A percentile compares a stretch with the other conserved stretches of the same genome.
phyloP scores from a whole-genome alignment of 2,329 filamentous ascomycete species.

The Trichoderma pleuroti region DNA sequence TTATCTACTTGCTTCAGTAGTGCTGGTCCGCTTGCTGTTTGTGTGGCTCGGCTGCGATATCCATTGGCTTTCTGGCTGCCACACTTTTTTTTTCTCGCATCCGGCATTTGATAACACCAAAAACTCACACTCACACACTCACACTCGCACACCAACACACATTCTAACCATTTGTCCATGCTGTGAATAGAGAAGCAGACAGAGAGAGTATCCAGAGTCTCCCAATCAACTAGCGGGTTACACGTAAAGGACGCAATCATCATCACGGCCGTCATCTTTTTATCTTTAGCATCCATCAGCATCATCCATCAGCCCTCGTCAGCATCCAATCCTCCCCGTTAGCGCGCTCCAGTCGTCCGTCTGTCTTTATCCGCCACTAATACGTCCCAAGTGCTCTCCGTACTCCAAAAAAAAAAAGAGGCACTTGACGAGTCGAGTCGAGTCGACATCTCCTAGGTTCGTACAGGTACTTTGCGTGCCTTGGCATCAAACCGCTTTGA shows the following conservation, averaged over 20 bases:
- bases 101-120: background rate
- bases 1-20: background rate
- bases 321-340: background rate
- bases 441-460: background rate
- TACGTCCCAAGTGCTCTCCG: background rate
- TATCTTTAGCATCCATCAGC: background rate
- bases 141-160: background rate
- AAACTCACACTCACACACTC: background rate
- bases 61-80: background rate
- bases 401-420: background rate
- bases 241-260: background rate
- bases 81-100: background rate
- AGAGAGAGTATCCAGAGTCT: too few species aligned
- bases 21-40: background rate
- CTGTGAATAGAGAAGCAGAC: background rate
- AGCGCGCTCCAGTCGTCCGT: background rate
- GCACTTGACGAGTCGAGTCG: background rate
- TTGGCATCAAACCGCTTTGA: background rate
- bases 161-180: background rate
- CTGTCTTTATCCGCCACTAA: slow-evolving; percentile 1
- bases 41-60: background rate
- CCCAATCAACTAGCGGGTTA: background rate
- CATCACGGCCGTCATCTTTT: background rate
- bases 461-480: background rate
- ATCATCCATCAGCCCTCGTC: background rate